A percentile compares a stretch with the other conserved stretches of the same genome.
Evolutionary conservation across 2,329 filamentous ascomycete species (phyloP).

Genomic region (Cryphonectria japonica): DNA sequence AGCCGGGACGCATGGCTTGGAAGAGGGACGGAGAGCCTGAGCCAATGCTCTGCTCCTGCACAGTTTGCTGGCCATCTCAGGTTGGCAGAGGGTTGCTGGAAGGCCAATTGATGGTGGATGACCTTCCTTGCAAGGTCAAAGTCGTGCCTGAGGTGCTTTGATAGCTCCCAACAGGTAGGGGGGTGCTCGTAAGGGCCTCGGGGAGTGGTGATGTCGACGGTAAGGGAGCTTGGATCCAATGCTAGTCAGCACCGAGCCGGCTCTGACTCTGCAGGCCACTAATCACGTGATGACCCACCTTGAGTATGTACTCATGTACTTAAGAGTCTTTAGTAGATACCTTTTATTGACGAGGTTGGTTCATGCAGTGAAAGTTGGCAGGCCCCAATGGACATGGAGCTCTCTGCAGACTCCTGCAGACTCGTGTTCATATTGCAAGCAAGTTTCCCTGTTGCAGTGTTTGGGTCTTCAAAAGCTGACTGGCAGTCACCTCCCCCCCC

Average conservation of each 20-base stretch:
- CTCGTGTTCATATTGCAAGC: neutral
- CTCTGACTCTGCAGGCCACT: neutral
- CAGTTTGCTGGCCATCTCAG: constrained; percentile 64
- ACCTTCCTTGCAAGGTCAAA: constrained; percentile 15
- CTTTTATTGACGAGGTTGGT: constrained; percentile 1
- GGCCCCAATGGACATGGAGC: neutral
- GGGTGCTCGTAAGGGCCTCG: neutral
- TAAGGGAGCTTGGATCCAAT: constrained; percentile 12
- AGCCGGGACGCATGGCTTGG: constrained; percentile 48
- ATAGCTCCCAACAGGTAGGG: constrained; percentile 10
- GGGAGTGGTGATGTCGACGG: constrained; percentile 28
- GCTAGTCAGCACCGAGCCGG: constrained; percentile 2
- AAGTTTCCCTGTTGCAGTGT: neutral
- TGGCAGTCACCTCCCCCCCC: neutral
- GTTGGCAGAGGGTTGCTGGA: constrained; percentile 36
- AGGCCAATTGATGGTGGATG: constrained; percentile 49
- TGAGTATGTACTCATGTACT: neutral
- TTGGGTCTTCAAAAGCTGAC: neutral
- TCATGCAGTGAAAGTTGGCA: neutral
- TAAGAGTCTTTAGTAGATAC: neutral
- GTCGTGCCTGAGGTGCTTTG: constrained; percentile 13
- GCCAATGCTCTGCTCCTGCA: constrained; percentile 60
- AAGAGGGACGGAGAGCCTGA: constrained; percentile 58
- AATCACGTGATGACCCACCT: constrained; percentile 13
- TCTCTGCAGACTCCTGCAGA: neutral